Conservation (phyloP, 345 rosid species). For the Arabis alpina region DNA sequence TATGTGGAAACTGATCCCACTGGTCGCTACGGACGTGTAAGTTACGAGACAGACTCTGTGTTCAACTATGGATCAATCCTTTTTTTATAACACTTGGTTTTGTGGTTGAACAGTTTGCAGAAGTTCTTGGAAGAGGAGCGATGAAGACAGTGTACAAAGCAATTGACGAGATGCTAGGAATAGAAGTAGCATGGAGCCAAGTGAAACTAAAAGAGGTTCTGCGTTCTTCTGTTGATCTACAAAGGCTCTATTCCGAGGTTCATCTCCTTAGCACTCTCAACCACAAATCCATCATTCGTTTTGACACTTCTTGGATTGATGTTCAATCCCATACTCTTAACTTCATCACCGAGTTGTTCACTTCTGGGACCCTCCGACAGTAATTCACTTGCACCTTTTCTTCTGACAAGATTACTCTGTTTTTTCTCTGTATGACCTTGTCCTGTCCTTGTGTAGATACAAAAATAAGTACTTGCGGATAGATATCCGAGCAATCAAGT, state of each 20-base stretch:
- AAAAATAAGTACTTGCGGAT: slow-evolving; percentile 58
- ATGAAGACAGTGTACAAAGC: slow-evolving; percentile 88
- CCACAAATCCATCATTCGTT: slow-evolving; percentile 67
- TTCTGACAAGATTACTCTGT: background rate
- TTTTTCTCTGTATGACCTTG: slow-evolving; percentile 16
- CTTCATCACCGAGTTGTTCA: slow-evolving; percentile 86
- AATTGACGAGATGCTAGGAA: slow-evolving; percentile 71
- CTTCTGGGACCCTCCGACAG: slow-evolving; percentile 83
- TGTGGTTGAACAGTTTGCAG: slow-evolving; percentile 53
- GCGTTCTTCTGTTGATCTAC: slow-evolving; percentile 69
- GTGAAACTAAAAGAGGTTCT: slow-evolving; percentile 61
- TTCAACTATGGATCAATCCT: slow-evolving; percentile 5
- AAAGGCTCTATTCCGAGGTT: slow-evolving; percentile 82
- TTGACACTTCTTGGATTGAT: slow-evolving; percentile 81
- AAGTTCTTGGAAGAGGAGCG: slow-evolving; percentile 80
- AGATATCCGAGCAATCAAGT: slow-evolving; percentile 64
- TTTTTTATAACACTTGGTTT: slow-evolving; percentile 30
- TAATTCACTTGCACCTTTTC: slow-evolving; percentile 35
- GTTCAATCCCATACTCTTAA: slow-evolving; percentile 59
- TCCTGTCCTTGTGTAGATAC: slow-evolving; percentile 48
- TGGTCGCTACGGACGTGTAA: slow-evolving; percentile 93
- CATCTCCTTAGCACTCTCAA: slow-evolving; percentile 82
- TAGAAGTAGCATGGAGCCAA: slow-evolving; percentile 89
- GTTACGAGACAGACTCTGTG: slow-evolving; percentile 37
- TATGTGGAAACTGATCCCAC: slow-evolving; percentile 90